Conservation (phyloP, 2,329 filamentous ascomycete genomes). For the Lachnellula willkommii region DNA sequence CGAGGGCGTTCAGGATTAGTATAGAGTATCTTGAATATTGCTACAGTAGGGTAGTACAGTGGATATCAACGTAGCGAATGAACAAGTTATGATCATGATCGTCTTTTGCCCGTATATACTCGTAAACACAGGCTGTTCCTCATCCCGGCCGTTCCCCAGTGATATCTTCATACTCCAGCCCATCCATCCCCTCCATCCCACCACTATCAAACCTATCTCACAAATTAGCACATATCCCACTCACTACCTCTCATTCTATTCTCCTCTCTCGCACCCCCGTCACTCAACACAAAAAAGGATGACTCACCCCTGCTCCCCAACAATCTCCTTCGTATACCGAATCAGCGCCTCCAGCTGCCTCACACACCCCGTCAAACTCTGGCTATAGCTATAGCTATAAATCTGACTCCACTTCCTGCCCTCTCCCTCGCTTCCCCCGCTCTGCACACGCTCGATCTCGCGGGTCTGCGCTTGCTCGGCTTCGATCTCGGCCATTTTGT, state of each 20-base stretch:
- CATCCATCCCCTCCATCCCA: constrained; percentile 17
- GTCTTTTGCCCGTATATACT: too few species aligned
- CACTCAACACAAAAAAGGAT: background rate
- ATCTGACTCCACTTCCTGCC: constrained; percentile 50
- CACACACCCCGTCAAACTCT: constrained; percentile 48
- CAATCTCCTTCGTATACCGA: constrained; percentile 52
- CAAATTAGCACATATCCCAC: background rate
- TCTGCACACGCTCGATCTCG: constrained; percentile 2
- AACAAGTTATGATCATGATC: too few species aligned
- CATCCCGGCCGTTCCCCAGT: background rate
- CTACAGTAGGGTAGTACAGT: background rate
- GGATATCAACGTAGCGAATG: background rate
- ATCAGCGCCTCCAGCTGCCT: constrained; percentile 50
- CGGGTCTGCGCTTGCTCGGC: constrained; percentile 25
- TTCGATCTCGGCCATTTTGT: constrained; percentile 47
- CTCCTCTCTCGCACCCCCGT: background rate
- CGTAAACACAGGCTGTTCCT: too few species aligned
- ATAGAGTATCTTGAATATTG: constrained; percentile 9
- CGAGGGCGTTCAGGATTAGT: background rate
- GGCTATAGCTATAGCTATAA: constrained; percentile 50
- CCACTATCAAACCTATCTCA: background rate
- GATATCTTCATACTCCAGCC: constrained; percentile 11
- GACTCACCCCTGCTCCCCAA: constrained; percentile 47
- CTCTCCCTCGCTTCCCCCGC: constrained; percentile 18
- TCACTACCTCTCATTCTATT: background rate